A percentile compares a stretch with the other conserved stretches of the same genome.
Conservation (phyloP, 495 filamentous ascomycete species). For the Aspergillus sclerotiicarbonarius region DNA sequence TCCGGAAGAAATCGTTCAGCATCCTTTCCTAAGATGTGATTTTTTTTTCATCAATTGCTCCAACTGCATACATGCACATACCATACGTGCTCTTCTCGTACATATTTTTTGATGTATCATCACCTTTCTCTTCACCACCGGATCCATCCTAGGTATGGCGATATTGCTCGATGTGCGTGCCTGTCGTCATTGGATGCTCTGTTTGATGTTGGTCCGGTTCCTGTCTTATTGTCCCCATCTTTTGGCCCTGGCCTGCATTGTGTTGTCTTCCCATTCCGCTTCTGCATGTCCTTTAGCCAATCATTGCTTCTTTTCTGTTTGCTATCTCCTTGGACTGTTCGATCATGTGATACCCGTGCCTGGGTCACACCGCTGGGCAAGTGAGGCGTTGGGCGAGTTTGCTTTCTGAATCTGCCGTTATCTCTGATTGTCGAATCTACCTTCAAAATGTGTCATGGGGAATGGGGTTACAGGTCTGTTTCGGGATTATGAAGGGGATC, state of each 20-base stretch:
- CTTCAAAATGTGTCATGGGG: not conserved
- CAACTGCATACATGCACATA: conserved; percentile 30
- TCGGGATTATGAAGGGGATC: not conserved
- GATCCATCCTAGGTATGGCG: conserved; percentile 15
- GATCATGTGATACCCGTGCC: conserved; percentile 31
- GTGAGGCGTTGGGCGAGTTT: conserved; percentile 27
- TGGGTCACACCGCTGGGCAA: conserved; percentile 32
- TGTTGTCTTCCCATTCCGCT: conserved; percentile 10
- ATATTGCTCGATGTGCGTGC: conserved; percentile 1
- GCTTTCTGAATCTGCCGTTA: conserved; percentile 9
- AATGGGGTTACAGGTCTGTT: not conserved
- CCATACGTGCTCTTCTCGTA: conserved; percentile 19
- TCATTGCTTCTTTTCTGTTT: conserved; percentile 11
- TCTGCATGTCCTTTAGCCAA: conserved; percentile 16
- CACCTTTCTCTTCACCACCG: conserved; percentile 27
- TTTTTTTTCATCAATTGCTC: not conserved
- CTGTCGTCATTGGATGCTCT: not conserved
- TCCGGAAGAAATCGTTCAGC: conserved; percentile 44
- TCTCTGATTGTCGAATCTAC: not conserved
- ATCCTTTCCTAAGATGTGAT: conserved; percentile 30
- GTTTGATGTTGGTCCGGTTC: conserved; percentile 12
- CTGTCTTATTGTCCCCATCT: conserved; percentile 19
- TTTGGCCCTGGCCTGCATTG: conserved; percentile 16
- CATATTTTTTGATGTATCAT: conserved; percentile 38
- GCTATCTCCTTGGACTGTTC: conserved; percentile 10